A percentile compares a stretch with the other conserved stretches of the same genome.
These are phyloP conservation scores for Bruguiera hainesii DNA, from an alignment of 441 rosid genomes.

Conservation along the genomic window DNA sequence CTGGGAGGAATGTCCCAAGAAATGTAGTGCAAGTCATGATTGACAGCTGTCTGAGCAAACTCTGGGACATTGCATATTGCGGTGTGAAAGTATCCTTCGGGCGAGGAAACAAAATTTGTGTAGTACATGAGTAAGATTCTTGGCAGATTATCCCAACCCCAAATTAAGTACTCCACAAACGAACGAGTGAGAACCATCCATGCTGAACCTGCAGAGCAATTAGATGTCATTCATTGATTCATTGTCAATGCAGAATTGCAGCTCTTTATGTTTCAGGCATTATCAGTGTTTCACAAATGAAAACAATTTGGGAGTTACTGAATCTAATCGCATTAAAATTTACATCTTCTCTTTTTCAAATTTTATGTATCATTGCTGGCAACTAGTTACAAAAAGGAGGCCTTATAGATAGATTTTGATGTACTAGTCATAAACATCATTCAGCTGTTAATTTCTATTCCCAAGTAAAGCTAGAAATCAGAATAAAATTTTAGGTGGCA, in stretches of 20 bases:
- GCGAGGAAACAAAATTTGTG: constrained; percentile 89
- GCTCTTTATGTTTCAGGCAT: constrained; percentile 1
- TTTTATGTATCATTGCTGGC: background rate
- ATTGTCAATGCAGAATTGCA: background rate
- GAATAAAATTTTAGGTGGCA: background rate
- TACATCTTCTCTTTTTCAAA: background rate
- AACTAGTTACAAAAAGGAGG: background rate
- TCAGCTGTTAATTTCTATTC: background rate
- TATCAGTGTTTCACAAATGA: background rate
- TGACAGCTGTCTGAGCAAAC: constrained; percentile 57
- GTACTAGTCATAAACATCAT: background rate
- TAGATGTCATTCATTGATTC: constrained; percentile 1
- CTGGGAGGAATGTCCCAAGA: constrained; percentile 88
- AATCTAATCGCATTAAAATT: background rate
- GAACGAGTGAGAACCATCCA: constrained; percentile 92
- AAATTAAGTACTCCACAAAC: constrained; percentile 75
- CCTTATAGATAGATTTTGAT: background rate
- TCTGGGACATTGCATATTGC: constrained; percentile 91
- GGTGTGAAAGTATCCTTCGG: constrained; percentile 95
- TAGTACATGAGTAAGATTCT: constrained; percentile 89
- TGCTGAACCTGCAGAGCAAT: constrained; percentile 72
- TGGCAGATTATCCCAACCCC: constrained; percentile 99
- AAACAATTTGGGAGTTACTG: background rate
- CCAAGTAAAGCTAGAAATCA: background rate
- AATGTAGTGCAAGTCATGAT: constrained; percentile 88